Base-by-base conservation (phyloP, 2,329 filamentous ascomycete genomes). In the Xylaria sp. region DNA sequence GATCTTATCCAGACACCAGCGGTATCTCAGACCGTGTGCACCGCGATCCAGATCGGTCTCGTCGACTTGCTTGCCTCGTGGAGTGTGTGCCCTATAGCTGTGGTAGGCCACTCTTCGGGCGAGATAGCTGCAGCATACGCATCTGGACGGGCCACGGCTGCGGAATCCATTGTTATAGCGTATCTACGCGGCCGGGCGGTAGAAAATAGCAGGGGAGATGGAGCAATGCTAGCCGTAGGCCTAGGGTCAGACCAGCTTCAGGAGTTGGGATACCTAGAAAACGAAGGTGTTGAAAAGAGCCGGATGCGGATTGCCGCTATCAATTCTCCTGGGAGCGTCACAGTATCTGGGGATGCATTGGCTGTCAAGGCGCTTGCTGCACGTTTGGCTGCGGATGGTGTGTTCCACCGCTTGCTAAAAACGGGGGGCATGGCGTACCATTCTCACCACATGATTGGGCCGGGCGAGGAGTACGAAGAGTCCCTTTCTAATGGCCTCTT, bases 21-120 rank as follows among this genome's bases (percentile, higher is more conserved):
- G 18, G 62, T 77, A 9, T 73, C 75, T 0, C 79, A 82, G 64
- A 69, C 78, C 0, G 68, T 73, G 1, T 76, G 78, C 54, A 79
- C 76, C 1, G 78, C 74, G 2, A 60, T 81, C 0, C 79, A 82
- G 63, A 75, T 81, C n/a, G 80, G 75, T 5, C 63, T 82, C 2
- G 76, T 81, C 4, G 75, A 79, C 16, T 63, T 81, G 0, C 77
- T 81, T 27, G 69, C 67, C 2, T 74, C 74, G 0, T 77, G 76
- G 70, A 75, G 74, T 3, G 61, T 82, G 8, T 62, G 71, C 12
- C 79, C 81, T 2, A 63, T 69, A 4, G 75, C 78, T 53, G 82
- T 85, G 35, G 82, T 77, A 1, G 80, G 81, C 8, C 77, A 82
- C 40, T 78, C 76, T 0, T 76, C 75, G 1, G 78, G 78, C 0